Conservation (phyloP, 768 basidiomycete genomes). For the Suillus paluster region DNA sequence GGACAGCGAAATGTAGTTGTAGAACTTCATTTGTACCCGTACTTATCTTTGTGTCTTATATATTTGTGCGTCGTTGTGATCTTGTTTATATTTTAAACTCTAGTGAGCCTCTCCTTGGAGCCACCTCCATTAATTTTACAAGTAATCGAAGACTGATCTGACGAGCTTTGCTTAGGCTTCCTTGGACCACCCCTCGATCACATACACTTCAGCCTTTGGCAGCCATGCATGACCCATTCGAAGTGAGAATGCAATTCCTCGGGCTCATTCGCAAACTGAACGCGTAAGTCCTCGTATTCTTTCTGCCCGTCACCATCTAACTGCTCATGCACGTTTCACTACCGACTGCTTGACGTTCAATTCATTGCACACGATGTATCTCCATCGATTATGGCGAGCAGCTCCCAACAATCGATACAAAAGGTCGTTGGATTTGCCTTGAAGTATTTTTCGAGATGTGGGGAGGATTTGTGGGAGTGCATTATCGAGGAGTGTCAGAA, state of each 20-base stretch:
- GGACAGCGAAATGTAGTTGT: slow-evolving; percentile 10
- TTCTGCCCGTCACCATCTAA: not conserved
- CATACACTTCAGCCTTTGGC: not conserved
- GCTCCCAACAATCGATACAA: slow-evolving; percentile 87
- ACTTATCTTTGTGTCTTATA: no score
- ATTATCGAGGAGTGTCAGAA: slow-evolving; percentile 90
- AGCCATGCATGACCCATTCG: slow-evolving; percentile 11
- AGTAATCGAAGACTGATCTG: no score
- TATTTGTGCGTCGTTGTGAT: no score
- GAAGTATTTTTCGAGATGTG: slow-evolving; percentile 82
- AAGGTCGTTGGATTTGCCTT: slow-evolving; percentile 85
- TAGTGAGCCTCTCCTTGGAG: no score
- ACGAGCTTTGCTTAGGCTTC: no score
- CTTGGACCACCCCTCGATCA: no score
- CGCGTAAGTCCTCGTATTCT: slow-evolving; percentile 46
- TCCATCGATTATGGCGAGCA: slow-evolving; percentile 27
- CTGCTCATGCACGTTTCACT: not conserved
- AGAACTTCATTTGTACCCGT: no score
- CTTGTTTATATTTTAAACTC: no score
- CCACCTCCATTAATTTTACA: no score
- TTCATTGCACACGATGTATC: not conserved
- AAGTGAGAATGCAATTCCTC: slow-evolving; percentile 62
- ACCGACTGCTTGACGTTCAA: not conserved
- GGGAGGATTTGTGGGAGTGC: slow-evolving; percentile 94
- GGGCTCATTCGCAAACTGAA: slow-evolving; percentile 62